Base-by-base conservation (phyloP, 305 asterid species). In the Withania somnifera region DNA sequence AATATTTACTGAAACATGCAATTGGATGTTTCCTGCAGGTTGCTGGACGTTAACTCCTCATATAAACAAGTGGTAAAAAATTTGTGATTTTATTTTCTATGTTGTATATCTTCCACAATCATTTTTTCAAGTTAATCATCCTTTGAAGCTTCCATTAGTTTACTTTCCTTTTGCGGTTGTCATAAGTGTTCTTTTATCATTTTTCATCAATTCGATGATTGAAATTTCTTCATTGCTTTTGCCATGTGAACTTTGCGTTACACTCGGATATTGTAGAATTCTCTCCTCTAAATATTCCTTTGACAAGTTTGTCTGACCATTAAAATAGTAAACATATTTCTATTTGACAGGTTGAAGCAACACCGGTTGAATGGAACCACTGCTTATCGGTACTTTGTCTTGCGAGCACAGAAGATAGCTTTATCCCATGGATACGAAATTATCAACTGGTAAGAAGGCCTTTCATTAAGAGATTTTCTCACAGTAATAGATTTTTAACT, bases 381-480 rank as follows among this genome's bases (percentile, higher is more conserved):
- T 56, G 99, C 95, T 45, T 94, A 95, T 79, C 84, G 92, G 90
- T 90, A 94, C 82, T 95, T 95, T 67, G 98, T 95, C 80, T 81
- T 95, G 87, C 83, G 89, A 80, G 97, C 97, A 69, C 99, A 95
- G 90, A 87, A 92, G 87, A 91, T 95, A 50, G 99, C 99, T 61
- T 64, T 93, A 19, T 92, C 99, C 76, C 98, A 89, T 77, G 99
- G 98, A 69, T 95, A 92, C 26, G 98, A 95, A 84, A 90, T 94
- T 87, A 93, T 95, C 83, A 95, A 95, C 92, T 95, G 99, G 99
- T 95, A 87, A 2, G 36, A 61, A 53, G 64, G 13, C 22, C 54
- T n/a, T 54, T 53, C 42, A 14, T 28, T 32, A 28, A 53, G 68
- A 64, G 40, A 69, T 7, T 38, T 81, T n/a, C 47, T 47, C 11